Conservation (phyloP, 192 early-diverging fungal genomes). For the Gamsiella multidivaricata region DNA sequence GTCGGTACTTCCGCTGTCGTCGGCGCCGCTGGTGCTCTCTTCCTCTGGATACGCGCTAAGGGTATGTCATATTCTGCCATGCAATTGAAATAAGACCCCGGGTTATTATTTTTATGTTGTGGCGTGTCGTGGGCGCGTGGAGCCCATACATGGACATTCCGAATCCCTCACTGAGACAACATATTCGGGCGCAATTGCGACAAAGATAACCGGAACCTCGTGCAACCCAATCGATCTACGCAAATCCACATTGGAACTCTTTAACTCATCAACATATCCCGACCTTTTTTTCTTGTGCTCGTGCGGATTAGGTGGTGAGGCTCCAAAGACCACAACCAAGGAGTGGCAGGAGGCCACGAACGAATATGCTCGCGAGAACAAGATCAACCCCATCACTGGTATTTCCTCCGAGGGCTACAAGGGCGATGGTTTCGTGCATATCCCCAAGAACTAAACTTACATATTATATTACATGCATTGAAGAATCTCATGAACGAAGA, state of each 20-base stretch:
- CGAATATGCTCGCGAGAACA: conserved; percentile 73
- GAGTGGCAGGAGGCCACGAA: conserved; percentile 90
- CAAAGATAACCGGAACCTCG: too few relatives aligned
- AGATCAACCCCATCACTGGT: conserved; percentile 83
- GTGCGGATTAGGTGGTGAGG: conserved; percentile 65
- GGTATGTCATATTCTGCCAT: conserved; percentile 53
- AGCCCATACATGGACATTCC: conserved; percentile 35
- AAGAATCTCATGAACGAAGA: conserved; percentile 15
- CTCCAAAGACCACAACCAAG: conserved; percentile 75
- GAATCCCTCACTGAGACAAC: too few relatives aligned
- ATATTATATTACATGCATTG: neutral
- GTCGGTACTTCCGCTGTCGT: conserved; percentile 70
- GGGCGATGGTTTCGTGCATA: conserved; percentile 76
- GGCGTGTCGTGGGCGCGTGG: neutral
- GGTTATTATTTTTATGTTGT: neutral
- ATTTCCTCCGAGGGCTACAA: conserved; percentile 82
- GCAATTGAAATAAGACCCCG: too few relatives aligned
- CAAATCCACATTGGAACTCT: too few relatives aligned
- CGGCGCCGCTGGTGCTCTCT: conserved; percentile 62
- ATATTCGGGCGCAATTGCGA: too few relatives aligned
- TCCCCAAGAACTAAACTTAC: conserved; percentile 53
- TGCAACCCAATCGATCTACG: too few relatives aligned
- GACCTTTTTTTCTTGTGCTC: conserved; percentile 1
- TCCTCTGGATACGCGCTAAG: conserved; percentile 65
- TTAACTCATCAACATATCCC: too few relatives aligned